These are phyloP conservation scores for Aspergillus intermedius DNA, from an alignment of 2,329 filamentous ascomycete species.

Conservation along the genomic window DNA sequence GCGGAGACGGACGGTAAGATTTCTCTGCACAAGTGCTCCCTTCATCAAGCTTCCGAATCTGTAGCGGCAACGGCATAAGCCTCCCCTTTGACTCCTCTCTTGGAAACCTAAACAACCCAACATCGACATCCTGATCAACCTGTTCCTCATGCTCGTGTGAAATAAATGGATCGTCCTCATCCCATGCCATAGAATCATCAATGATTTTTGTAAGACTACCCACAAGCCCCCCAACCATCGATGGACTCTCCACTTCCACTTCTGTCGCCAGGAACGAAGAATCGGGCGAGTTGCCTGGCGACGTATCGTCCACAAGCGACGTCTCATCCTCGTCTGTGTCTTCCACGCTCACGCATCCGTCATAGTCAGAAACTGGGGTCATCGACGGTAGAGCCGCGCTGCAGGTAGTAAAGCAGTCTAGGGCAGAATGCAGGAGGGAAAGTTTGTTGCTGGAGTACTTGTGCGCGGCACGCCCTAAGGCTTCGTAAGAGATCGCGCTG, in stretches of 20 bases:
- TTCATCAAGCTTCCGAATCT: constrained; percentile 15
- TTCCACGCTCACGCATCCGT: background rate
- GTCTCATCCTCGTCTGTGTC: background rate
- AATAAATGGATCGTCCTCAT: constrained; percentile 22
- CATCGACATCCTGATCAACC: background rate
- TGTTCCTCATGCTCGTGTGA: background rate
- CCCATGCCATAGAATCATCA: constrained; percentile 15
- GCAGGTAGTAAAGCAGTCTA: constrained; percentile 34
- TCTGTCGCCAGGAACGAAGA: too few species aligned
- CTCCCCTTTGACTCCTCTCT: constrained; percentile 4
- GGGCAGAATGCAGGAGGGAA: constrained; percentile 33
- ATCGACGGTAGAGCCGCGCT: constrained; percentile 20
- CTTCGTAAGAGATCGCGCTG: constrained; percentile 41
- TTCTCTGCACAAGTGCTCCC: constrained; percentile 1
- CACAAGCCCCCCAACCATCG: constrained; percentile 13
- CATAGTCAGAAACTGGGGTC: constrained; percentile 4
- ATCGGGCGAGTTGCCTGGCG: constrained; percentile 25
- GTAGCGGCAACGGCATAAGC: constrained; percentile 22
- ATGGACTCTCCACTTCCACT: constrained; percentile 1
- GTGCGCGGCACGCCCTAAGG: constrained; percentile 41
- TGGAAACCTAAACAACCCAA: background rate
- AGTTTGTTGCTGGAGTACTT: constrained; percentile 42
- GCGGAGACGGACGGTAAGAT: constrained; percentile 11
- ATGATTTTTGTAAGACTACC: constrained; percentile 21
- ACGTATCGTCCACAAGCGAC: constrained; percentile 5